Base-by-base conservation (phyloP, 2,329 filamentous ascomycete species). In the Aspergillus aculeatinus region DNA sequence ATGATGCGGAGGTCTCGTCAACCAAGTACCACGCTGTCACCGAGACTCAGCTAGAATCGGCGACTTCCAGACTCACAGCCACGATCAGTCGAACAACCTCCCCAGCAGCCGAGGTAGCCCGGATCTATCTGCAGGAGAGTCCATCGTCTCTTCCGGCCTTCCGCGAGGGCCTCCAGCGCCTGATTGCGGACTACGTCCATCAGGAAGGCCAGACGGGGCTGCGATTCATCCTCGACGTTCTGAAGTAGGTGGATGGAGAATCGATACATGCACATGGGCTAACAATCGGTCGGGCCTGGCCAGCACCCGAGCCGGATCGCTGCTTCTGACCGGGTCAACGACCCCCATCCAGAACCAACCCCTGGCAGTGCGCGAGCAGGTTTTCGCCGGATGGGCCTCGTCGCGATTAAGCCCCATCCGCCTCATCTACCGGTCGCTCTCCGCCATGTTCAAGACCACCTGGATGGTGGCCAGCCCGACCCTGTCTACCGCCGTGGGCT, bases 271-370 rank as follows among this genome's bases (percentile, higher is more conserved):
- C 27, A 29, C 27, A 16, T 12, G 10, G n/a, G 51, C 14, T 23
- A 51, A 51, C 21, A 58, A 44, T 33, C 42, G 44, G 42, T 52
- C 9, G 2, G 19, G 25, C 4, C 16, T 5, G 39, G 50, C 35
- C 60, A 85, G 81, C 67, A 83, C 83, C 12, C 81, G 81, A 50
- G 76, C 82, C 29, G 84, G 85, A 27, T 83, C 84, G 1, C 71
- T 87, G 12, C 68, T 86, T 7, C 70, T 87, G 51, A 88, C 85
- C 2, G 85, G 86, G 11, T 83, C 81, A 39, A 75, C 79, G 3
- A 83, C 81, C 0, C 81, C 83, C 2, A 78, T 88, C 49, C 79
- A 83, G 54, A 73, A 79, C 48, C 84, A 87, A 60, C 79, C 85
- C 0, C 68, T 85, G 9, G 75, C 80, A 29, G 74, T 81, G n/a